Evolutionary conservation across 2,329 filamentous ascomycete genomes (phyloP).

Genomic region (Xenoacremonium recifei): DNA sequence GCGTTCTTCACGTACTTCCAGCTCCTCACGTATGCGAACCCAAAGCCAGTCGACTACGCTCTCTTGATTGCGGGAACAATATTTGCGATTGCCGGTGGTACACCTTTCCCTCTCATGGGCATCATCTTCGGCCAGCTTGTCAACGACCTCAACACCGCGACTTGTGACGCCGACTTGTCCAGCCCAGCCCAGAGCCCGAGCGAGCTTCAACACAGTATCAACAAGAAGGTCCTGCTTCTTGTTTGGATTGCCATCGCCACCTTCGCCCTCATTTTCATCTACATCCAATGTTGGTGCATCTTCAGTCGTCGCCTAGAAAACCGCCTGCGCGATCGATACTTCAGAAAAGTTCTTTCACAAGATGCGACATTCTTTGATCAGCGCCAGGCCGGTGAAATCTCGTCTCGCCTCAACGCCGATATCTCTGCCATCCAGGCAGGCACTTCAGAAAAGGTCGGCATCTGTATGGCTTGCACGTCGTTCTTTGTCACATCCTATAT

Average conservation of each 20-base stretch:
- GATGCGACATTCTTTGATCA: conserved; percentile 64
- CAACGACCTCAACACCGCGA: conserved; percentile 57
- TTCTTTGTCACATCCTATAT: conserved; percentile 68
- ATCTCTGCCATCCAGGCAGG: conserved; percentile 66
- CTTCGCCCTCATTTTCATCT: conserved; percentile 62
- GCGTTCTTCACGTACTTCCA: conserved; percentile 40
- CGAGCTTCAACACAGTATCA: conserved; percentile 42
- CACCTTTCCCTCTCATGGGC: conserved; percentile 62
- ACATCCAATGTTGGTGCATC: conserved; percentile 63
- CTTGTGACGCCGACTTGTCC: conserved; percentile 41
- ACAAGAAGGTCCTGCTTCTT: conserved; percentile 58
- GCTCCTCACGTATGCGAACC: conserved; percentile 45
- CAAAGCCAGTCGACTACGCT: conserved; percentile 41
- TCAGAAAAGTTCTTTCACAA: conserved; percentile 57
- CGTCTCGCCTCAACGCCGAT: conserved; percentile 62
- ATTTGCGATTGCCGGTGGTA: conserved; percentile 55
- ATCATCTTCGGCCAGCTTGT: conserved; percentile 64
- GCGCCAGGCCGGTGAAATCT: conserved; percentile 61
- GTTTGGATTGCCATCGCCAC: conserved; percentile 64
- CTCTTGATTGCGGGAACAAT: conserved; percentile 41
- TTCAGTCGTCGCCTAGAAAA: conserved; percentile 63
- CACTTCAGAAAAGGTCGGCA: conserved; percentile 69
- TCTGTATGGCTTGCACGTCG: conserved; percentile 58
- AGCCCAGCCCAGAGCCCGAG: conserved; percentile 21
- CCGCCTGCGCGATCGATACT: conserved; percentile 59